These are phyloP conservation scores for Cyclotella baltica DNA, from an alignment of 108 stramenopile species.

Conservation along the genomic window DNA sequence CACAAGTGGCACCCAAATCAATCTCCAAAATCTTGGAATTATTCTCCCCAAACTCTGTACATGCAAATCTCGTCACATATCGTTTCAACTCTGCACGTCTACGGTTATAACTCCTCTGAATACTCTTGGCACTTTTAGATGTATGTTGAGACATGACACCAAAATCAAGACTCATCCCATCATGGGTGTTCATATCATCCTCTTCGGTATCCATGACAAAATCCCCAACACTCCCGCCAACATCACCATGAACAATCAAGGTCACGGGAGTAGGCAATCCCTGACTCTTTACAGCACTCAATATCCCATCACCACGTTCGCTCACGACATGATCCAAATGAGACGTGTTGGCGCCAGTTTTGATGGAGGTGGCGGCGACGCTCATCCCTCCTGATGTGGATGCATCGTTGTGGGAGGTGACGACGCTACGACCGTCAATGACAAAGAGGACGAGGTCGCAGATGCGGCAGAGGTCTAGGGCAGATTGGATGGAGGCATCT, in stretches of 20 bases:
- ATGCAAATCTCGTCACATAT: slow-evolving; percentile 76
- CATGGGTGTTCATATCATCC: neutral
- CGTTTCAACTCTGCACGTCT: slow-evolving; percentile 77
- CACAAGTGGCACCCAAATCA: slow-evolving; percentile 44
- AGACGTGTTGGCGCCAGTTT: slow-evolving; percentile 45
- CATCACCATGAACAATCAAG: slow-evolving; percentile 63
- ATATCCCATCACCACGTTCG: slow-evolving; percentile 81
- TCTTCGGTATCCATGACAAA: slow-evolving; percentile 16
- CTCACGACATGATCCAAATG: slow-evolving; percentile 83
- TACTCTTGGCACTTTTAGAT: slow-evolving; percentile 56
- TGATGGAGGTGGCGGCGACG: slow-evolving; percentile 53
- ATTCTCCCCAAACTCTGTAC: slow-evolving; percentile 78
- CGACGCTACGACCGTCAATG: slow-evolving; percentile 74
- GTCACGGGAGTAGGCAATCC: slow-evolving; percentile 94
- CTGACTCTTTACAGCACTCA: slow-evolving; percentile 93
- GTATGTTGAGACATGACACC: slow-evolving; percentile 41
- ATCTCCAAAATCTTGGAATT: slow-evolving; percentile 71
- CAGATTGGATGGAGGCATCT: slow-evolving; percentile 79
- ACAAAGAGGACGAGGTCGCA: slow-evolving; percentile 90
- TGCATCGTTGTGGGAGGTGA: slow-evolving; percentile 20
- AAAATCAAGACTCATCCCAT: slow-evolving; percentile 20
- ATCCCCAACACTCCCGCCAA: slow-evolving; percentile 4
- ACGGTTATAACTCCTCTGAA: slow-evolving; percentile 74
- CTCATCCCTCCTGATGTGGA: slow-evolving; percentile 8
- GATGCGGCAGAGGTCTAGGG: slow-evolving; percentile 88